phyloP scores from a whole-genome alignment of 2,329 filamentous ascomycete genomes.

The Coniochaeta sp. region DNA sequence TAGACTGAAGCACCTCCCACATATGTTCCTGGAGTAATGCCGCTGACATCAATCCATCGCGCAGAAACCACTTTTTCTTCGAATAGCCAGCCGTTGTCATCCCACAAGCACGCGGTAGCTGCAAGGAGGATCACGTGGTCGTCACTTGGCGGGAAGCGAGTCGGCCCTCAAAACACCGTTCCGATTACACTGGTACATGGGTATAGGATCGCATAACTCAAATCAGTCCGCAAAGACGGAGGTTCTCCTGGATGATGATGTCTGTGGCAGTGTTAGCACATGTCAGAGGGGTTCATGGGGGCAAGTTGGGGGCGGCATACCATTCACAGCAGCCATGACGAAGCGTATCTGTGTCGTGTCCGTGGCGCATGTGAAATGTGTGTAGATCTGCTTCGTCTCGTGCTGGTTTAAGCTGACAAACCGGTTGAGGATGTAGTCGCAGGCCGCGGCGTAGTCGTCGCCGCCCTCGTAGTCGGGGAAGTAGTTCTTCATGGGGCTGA shows the following conservation, averaged over 20 bases:
- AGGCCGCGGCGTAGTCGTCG: slow-evolving; percentile 89
- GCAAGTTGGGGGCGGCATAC: slow-evolving; percentile 53
- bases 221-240: slow-evolving; percentile 93
- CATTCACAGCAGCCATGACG: slow-evolving; percentile 99
- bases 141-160: background rate
- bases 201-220: slow-evolving; percentile 40
- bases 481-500: slow-evolving; percentile 82
- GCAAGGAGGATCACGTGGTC: background rate
- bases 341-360: slow-evolving; percentile 99
- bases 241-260: slow-evolving; percentile 99
- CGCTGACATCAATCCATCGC: no score
- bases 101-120: no score
- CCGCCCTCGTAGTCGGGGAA: slow-evolving; percentile 92
- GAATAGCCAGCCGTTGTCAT: no score
- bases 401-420: slow-evolving; percentile 98
- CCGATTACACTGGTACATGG: slow-evolving; percentile 9
- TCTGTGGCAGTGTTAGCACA: slow-evolving; percentile 55
- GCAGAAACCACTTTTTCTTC: background rate
- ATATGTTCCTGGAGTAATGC: no score
- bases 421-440: slow-evolving; percentile 97
- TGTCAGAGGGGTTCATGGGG: no score
- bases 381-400: slow-evolving; percentile 99
- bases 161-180: background rate
- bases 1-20: no score
- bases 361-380: slow-evolving; percentile 97